phyloP scores from a whole-genome alignment of 179 eudicot genomes.

The Corrigiola litoralis region DNA sequence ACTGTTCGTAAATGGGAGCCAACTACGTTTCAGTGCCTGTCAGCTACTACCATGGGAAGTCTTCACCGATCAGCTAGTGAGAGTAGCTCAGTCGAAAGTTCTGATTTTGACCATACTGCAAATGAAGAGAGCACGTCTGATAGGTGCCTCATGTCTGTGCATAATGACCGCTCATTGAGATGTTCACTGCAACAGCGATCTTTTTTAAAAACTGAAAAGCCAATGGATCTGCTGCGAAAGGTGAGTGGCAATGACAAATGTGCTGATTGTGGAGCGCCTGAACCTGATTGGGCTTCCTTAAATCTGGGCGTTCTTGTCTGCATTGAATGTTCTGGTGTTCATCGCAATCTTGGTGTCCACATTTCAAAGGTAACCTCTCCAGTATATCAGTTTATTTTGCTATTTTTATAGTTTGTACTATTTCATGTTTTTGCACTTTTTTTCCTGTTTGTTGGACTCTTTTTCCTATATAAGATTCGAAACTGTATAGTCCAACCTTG shows the following conservation, averaged over 20 bases:
- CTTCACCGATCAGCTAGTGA: constrained; percentile 92
- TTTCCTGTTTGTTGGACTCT: neutral
- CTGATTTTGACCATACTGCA: constrained; percentile 74
- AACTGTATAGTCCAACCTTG: neutral
- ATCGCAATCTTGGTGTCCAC: constrained; percentile 98
- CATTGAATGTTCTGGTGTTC: constrained; percentile 99
- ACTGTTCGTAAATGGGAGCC: constrained; percentile 10
- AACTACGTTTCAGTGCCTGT: constrained; percentile 55
- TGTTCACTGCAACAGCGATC: constrained; percentile 68
- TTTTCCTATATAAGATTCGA: neutral
- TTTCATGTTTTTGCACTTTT: neutral
- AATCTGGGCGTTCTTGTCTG: constrained; percentile 96
- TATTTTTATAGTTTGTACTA: neutral
- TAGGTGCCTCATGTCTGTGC: constrained; percentile 46
- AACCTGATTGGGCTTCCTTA: constrained; percentile 99
- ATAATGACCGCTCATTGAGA: constrained; percentile 60
- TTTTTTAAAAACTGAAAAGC: constrained; percentile 62
- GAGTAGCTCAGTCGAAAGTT: constrained; percentile 94
- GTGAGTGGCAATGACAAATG: constrained; percentile 89
- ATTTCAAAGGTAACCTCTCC: constrained; percentile 75
- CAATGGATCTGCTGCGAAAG: constrained; percentile 71
- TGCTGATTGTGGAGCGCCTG: constrained; percentile 98
- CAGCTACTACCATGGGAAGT: constrained; percentile 75
- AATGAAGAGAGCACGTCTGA: constrained; percentile 72
- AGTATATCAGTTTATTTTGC: neutral